Evolutionary conservation across 73 alveolate species (phyloP), one percentile per base, ranked within the genome.

Genomic region (Tetrahymena elliotti): DNA sequence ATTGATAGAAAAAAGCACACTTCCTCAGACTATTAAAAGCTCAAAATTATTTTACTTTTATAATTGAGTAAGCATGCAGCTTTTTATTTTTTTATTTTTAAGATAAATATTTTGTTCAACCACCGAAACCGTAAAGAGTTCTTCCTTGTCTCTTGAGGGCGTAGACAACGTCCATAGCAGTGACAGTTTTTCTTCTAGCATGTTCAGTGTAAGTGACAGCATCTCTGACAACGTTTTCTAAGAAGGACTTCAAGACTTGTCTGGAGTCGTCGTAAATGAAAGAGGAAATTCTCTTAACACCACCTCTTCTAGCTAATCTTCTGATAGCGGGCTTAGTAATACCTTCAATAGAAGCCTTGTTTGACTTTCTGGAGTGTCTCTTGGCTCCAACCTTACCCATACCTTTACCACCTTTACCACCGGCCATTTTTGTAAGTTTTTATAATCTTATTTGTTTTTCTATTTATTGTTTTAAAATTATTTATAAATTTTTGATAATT

Each of bases 271-370:
- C 98, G 95, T 98, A 98, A 84, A 98, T 96, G 92, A 94, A 96
- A 47, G 97, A 97, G 52, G 98, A 93, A 83, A 98, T 97, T 96
- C 99, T 98, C 95, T 97, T 98, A 47, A 98, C 98, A 35, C 99
- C 99, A 94, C 99, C 99, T 97, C 98, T 98, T 97, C 99, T 98
- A 39, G 99, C 99, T 94, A 98, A 97, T 98, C 99, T 98, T 95
- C 98, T 97, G 93, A 98, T 98, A 52, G 99, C 99, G 93, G 98
- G 98, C 93, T 97, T 96, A 34, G 99, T 96, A 88, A 97, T 97
- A 53, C 99, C 99, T 96, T 96, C 97, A 53, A 97, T 97, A 22
- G 97, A 95, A 52, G 96, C 98, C 94, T 97, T 97, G 94, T 94
- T 93, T 33, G 98, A 82, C 96, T 96, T 95, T 53, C 96, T 95